Base-by-base conservation (phyloP, 352 stramenopile genomes). In the Globisporangium cylindrosporum region DNA sequence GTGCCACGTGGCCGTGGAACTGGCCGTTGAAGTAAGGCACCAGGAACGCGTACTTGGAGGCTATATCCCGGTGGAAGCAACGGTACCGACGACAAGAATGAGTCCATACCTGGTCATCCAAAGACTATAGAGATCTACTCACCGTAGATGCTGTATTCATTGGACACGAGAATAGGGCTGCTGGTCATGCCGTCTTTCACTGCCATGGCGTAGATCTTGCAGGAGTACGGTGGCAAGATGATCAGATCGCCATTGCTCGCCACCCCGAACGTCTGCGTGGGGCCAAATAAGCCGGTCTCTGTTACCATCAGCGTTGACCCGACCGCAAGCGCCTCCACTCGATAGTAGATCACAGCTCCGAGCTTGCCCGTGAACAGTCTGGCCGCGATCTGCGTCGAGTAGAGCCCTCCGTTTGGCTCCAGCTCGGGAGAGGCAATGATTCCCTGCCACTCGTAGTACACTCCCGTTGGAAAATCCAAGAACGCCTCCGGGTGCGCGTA, bases 391-490 rank as follows among this genome's bases (percentile, higher is more conserved):
- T 90, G 81, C 3, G 86, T 93, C 29, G 70, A 77, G 46, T 81
- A 90, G 59, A 71, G 27, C 3, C 83, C 85, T 3, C 86, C 84
- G 46, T 80, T 80, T 3, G 86, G 86, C 38, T 89, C 81, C 1
- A 94, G 59, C 56, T 86, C 69, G 0, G 86, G 84, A 1, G 68
- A 43, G 6, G 68, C 70, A 9, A 88, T 79, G 18, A 72, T 56
- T 7, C 82, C 83, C 64, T 92, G 80, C 86, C 86, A 93, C 63
- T 94, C 86, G 58, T 91, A 93, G 68, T 94, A 92, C 29, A 86
- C 69, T 18, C 84, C 85, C 0, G 80, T 87, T 6, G 83, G 72
- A 36, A 91, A 92, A 38, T 76, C 69, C 24, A 94, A 64, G 64
- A 91, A 93, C 36, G 83, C 81, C 24, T 88, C 75, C 0, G 84